phyloP scores from a whole-genome alignment of 2,329 filamentous ascomycete genomes.

The Fusarium decemcellulare region DNA sequence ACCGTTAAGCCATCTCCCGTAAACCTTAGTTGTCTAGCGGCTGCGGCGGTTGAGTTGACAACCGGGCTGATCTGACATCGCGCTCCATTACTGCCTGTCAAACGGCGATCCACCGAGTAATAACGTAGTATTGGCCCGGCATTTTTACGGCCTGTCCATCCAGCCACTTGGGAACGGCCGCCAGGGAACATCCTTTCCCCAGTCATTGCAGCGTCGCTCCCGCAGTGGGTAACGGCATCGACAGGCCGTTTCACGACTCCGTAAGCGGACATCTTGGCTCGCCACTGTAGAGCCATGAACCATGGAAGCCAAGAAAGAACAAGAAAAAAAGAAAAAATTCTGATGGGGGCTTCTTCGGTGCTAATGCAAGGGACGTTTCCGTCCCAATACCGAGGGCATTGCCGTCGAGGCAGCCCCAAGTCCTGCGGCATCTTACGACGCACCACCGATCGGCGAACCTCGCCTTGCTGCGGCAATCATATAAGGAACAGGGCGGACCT shows the following conservation, averaged over 20 bases:
- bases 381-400: background rate
- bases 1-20: slow-evolving; percentile 23
- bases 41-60: too few relatives aligned
- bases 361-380: slow-evolving; percentile 28
- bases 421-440: background rate
- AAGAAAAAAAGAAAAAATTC: slow-evolving; percentile 1
- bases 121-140: background rate
- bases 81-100: background rate
- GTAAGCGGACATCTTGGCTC: slow-evolving; percentile 4
- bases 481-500: slow-evolving; percentile 27
- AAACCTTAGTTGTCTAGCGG: slow-evolving; percentile 10
- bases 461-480: slow-evolving; percentile 12
- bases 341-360: background rate
- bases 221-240: slow-evolving; percentile 12
- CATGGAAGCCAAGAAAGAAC: background rate
- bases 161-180: background rate
- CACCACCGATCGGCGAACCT: slow-evolving; percentile 27
- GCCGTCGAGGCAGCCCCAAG: background rate
- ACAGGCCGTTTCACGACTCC: slow-evolving; percentile 26
- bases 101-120: background rate
- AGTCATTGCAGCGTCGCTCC: slow-evolving; percentile 11
- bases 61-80: too few relatives aligned
- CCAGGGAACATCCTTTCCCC: slow-evolving; percentile 1
- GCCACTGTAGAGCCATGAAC: slow-evolving; percentile 6
- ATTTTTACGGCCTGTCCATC: slow-evolving; percentile 2